Percentiles rank a stretch among this genome's conserved stretches.
phyloP scores from a whole-genome alignment of 2,329 filamentous ascomycete species.

The Ilyonectria mors-panacis region DNA sequence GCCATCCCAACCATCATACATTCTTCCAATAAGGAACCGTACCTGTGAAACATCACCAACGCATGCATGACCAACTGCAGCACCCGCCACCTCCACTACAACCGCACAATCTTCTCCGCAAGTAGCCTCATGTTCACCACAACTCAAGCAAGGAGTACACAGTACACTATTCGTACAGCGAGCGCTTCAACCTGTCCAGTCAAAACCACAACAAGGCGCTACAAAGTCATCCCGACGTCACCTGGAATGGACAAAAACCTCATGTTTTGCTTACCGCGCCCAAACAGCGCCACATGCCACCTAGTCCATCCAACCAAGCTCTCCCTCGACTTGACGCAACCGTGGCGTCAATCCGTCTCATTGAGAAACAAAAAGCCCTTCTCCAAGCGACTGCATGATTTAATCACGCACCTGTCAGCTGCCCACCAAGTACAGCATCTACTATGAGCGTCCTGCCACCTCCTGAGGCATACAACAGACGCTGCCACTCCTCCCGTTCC shows the following conservation, averaged over 20 bases:
- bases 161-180: neutral
- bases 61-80: constrained; percentile 18
- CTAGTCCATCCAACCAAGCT: constrained; percentile 15
- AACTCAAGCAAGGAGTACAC: neutral
- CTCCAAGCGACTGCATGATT: neutral
- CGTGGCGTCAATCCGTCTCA: constrained; percentile 1
- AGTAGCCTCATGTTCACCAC: neutral
- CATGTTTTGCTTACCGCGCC: constrained; percentile 14
- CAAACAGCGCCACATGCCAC: constrained; percentile 34
- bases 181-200: neutral
- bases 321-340: neutral
- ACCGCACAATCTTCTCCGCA: constrained; percentile 9
- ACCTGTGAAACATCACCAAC: constrained; percentile 18
- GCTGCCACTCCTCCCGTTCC: neutral
- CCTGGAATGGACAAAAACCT: constrained; percentile 30
- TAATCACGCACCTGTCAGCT: constrained; percentile 21
- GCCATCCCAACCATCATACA: neutral
- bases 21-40: constrained; percentile 3
- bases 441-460: neutral
- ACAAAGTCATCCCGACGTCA: constrained; percentile 30
- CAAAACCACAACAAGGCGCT: neutral
- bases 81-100: neutral
- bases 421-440: neutral
- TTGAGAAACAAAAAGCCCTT: neutral
- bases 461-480: constrained; percentile 1